Conservation (phyloP, 1,139 yeast species). For the Yamadazyma epiphylla region DNA sequence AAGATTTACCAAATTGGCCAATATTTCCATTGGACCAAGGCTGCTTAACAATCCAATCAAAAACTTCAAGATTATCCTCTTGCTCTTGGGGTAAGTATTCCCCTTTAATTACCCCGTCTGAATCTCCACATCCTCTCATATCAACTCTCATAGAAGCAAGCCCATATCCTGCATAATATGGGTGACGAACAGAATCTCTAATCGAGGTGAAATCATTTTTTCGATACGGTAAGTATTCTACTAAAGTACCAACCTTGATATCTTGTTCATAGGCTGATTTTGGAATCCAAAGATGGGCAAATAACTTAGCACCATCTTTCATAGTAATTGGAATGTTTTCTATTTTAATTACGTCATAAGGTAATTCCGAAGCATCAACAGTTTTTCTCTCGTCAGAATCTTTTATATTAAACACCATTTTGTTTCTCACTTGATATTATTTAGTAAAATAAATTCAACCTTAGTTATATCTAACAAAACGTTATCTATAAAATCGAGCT, state of each 20-base stretch:
- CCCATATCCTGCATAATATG: slow-evolving; percentile 41
- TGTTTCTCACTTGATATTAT: too few species aligned
- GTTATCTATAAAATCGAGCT: too few species aligned
- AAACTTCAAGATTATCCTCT: slow-evolving; percentile 34
- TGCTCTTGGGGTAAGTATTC: slow-evolving; percentile 38
- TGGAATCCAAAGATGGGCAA: slow-evolving; percentile 41
- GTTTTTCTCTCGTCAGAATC: slow-evolving; percentile 18
- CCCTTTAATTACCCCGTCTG: slow-evolving; percentile 34
- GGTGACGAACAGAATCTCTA: slow-evolving; percentile 38
- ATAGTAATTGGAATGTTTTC: slow-evolving; percentile 28
- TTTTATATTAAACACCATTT: slow-evolving; percentile 17
- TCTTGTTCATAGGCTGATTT: slow-evolving; percentile 11
- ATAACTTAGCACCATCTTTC: slow-evolving; percentile 29
- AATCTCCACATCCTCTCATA: slow-evolving; percentile 39
- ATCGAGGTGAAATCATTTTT: slow-evolving; percentile 39
- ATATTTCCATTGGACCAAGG: slow-evolving; percentile 38
- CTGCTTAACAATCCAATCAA: slow-evolving; percentile 36
- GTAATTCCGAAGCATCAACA: slow-evolving; percentile 19
- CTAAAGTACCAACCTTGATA: slow-evolving; percentile 26
- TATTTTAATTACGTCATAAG: slow-evolving; percentile 22
- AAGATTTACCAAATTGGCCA: slow-evolving; percentile 44
- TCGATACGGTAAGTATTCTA: slow-evolving; percentile 41
- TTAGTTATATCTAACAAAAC: too few species aligned
- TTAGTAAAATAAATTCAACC: too few species aligned
- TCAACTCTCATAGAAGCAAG: slow-evolving; percentile 38